A percentile compares a stretch with the other conserved stretches of the same genome.
phyloP scores from a whole-genome alignment of 73 alveolate species.

The Diophrys appendiculata region DNA sequence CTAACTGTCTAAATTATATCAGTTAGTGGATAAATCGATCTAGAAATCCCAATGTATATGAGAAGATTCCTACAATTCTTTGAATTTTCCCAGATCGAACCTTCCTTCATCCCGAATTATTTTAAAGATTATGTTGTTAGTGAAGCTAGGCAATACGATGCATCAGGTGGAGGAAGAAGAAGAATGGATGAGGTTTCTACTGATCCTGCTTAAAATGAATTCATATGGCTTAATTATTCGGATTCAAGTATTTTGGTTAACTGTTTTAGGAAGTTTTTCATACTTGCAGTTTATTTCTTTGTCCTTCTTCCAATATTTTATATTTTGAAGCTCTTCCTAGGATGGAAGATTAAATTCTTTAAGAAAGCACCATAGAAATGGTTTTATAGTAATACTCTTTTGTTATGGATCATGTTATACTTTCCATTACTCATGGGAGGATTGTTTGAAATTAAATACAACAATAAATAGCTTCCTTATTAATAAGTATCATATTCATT shows the following conservation, averaged over 20 bases:
- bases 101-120: not conserved
- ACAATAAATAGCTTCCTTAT: not conserved
- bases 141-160: not conserved
- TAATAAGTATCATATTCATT: no score
- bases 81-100: not conserved
- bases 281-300: not conserved
- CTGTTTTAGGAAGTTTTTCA: not conserved
- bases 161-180: not conserved
- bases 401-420: not conserved
- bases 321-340: not conserved
- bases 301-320: not conserved
- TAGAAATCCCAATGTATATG: not conserved
- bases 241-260: not conserved
- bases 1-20: not conserved
- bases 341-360: not conserved
- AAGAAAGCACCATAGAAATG: not conserved
- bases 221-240: not conserved
- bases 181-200: not conserved
- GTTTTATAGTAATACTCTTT: not conserved
- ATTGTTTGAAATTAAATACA: not conserved
- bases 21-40: not conserved
- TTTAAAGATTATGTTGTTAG: not conserved
- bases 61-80: not conserved
- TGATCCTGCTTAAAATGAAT: not conserved
- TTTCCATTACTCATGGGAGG: not conserved